Evolutionary conservation across 2,329 filamentous ascomycete genomes (phyloP), one percentile per base, ranked within the genome.

Genomic region (Trichoderma pleuroti): DNA sequence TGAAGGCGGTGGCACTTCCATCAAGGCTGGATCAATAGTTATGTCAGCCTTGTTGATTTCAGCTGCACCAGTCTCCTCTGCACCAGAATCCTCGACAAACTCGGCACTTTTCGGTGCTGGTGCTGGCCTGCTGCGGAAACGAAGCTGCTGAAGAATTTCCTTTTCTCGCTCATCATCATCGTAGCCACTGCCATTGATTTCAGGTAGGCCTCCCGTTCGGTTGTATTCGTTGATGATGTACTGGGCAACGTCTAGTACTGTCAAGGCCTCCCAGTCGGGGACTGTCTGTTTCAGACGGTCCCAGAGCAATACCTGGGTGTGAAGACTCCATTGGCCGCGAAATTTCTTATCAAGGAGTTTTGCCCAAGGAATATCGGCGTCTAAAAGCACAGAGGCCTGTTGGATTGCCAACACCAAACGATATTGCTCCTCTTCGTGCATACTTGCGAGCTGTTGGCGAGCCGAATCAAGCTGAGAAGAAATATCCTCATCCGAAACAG

Each of bases 341-440:
- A 82, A 83, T 7, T 76, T 73, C 49, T 81, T 80, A 68, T 84
- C 79, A 7, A 82, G 80, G 30, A 88, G 76, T 28, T 76, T 79
- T 42, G 76, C 74, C 87, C 87, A 89, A 0, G 82, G 82, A 52
- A 89, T 86, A 60, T 84, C 84, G 10, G 76, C 73, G 65, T 88
- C 86, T 1, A 72, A 77, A 10, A 76, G 74, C 1, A 80, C 83
- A 2, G 79, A 78, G 4, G 80, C 81, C 16, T 81, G 79, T 9
- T 82, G 78, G 42, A 88, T 83, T 2, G 83, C 81, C 42, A 80
- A 75, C 0, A 86, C 76, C 28, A 88, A 75, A 16, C 78, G 76
- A 68, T 83, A 80, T 70, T 84, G 85, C 69, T 87, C 84, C 21
- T 79, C 75, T 70, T 82, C 75, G 14, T 79, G 76, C 80, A 88